Evolutionary conservation across 495 filamentous ascomycete genomes (phyloP), one percentile per base, ranked within the genome.

Genomic region (Geopyxis carbonaria): DNA sequence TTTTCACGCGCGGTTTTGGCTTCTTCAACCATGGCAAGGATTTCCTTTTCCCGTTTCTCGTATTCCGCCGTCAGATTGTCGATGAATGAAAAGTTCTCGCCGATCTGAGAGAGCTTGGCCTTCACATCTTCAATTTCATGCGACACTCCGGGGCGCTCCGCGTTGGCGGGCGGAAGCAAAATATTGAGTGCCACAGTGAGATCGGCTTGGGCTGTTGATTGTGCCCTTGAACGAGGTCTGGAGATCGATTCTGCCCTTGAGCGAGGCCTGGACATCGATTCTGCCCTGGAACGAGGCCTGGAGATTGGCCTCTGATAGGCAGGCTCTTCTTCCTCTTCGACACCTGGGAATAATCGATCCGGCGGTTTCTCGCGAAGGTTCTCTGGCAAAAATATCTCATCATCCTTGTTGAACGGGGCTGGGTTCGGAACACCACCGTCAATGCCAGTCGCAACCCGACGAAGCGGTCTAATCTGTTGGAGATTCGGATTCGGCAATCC

Each of bases 71-170:
- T 48, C 13, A 51, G 44, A 19, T 39, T 43, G 8, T 44, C 39
- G 11, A 56, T 55, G 22, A 56, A 56, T 16, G 47, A 45, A 29
- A 56, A 56, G 31, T 56, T 47, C 20, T 48, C 50, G 11, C 50
- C 49, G 23, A 53, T 48, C 6, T 11, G 7, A 2, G 47, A 41
- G 23, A 52, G 32, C 5, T 40, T 45, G 38, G 38, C 42, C 28
- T 36, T 42, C 1, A 45, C 38, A 15, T 48, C 48, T 13, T 48
- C 50, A 14, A 53, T 21, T 8, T 49, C 25, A 28, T 33, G 39
- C 3, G 40, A 28, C n/a, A n/a, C n/a, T n/a, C n/a, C n/a, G n/a
- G n/a, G n/a, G n/a, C n/a, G n/a, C n/a, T n/a, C n/a, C n/a, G n/a
- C n/a, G n/a, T n/a, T n/a, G n/a, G n/a, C n/a, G n/a, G n/a, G n/a